Evolutionary conservation across 768 basidiomycete genomes (phyloP), one percentile per base, ranked within the genome.

Genomic region (Suillus spraguei): DNA sequence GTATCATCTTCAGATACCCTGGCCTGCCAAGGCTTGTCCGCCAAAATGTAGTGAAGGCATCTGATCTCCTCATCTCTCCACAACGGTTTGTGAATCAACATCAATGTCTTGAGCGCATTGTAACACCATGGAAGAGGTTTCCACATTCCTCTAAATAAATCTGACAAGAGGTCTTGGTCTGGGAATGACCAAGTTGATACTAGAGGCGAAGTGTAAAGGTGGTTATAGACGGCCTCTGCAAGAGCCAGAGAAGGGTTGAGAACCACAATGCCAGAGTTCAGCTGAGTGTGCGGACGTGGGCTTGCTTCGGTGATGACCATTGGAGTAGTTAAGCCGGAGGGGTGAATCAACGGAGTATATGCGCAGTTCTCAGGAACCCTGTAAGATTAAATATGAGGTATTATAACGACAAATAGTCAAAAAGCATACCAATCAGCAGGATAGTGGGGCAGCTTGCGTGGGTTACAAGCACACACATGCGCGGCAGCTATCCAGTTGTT

Each of bases 281-380:
- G 86, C 42, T 89, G 90, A n/a, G 81, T 74, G 69, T 95, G 85
- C 2, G 95, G 89, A 8, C 92, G 85, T 16, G 92, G 93, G 39
- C 85, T 84, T 49, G 70, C 62, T 0, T 70, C 55, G 4, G 77
- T 72, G 61, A 82, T 80, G 58, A 65, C 63, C 13, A 79, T 78
- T 6, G 83, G 86, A 24, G 83, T 77, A 42, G 78, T 79, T 38
- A 80, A 66, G 35, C 85, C 83, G 9, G 79, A 77, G 5, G 84
- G 82, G 61, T 81, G 78, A 24, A 68, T 66, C 60, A 83, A 73
- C 8, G 81, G 75, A 6, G 90, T 89, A 74, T 94, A 89, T 24
- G 91, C 87, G 75, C 97, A 99, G 70, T 99, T 98, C 64, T 79
- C 87, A n/a, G 97, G 95, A 44, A 87, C 82, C 97, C 97, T 98